These are phyloP conservation scores for Yamadazyma friedrichii DNA, from an alignment of 1,139 yeast genomes.

Conservation along the genomic window DNA sequence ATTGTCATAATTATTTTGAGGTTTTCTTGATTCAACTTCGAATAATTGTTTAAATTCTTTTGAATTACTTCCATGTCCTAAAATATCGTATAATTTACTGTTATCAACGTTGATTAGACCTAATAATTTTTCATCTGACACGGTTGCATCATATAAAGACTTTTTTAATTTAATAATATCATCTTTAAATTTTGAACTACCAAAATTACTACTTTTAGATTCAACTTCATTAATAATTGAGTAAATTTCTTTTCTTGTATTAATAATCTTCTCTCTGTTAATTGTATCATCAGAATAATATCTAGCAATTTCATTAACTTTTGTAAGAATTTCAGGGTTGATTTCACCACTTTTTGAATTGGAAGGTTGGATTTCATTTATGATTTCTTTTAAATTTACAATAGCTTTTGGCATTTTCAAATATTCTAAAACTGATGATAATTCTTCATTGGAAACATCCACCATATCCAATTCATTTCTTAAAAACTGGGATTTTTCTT, in stretches of 20 bases:
- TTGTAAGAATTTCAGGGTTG: constrained; percentile 16
- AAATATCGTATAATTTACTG: constrained; percentile 23
- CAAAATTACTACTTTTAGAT: constrained; percentile 7
- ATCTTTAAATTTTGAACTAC: constrained; percentile 29
- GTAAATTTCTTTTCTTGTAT: constrained; percentile 41
- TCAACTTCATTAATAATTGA: constrained; percentile 41
- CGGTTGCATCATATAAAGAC: constrained; percentile 66
- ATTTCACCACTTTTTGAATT: constrained; percentile 8
- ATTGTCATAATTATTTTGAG: constrained; percentile 16
- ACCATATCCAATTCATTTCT: constrained; percentile 73
- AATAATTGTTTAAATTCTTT: constrained; percentile 32
- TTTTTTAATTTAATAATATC: constrained; percentile 60
- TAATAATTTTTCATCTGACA: constrained; percentile 60
- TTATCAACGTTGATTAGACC: constrained; percentile 29
- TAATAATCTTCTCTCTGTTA: constrained; percentile 24
- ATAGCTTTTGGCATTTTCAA: constrained; percentile 73
- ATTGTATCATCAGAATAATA: constrained; percentile 21
- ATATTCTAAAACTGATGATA: constrained; percentile 74
- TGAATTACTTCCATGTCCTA: constrained; percentile 36
- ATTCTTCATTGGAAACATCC: constrained; percentile 78
- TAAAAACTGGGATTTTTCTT: constrained; percentile 76
- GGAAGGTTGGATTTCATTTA: constrained; percentile 12
- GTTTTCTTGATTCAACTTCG: constrained; percentile 11
- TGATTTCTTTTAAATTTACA: constrained; percentile 48
- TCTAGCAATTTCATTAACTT: constrained; percentile 29